Base-by-base conservation (phyloP, 768 basidiomycete genomes). In the Neoboletus subvelutipes region DNA sequence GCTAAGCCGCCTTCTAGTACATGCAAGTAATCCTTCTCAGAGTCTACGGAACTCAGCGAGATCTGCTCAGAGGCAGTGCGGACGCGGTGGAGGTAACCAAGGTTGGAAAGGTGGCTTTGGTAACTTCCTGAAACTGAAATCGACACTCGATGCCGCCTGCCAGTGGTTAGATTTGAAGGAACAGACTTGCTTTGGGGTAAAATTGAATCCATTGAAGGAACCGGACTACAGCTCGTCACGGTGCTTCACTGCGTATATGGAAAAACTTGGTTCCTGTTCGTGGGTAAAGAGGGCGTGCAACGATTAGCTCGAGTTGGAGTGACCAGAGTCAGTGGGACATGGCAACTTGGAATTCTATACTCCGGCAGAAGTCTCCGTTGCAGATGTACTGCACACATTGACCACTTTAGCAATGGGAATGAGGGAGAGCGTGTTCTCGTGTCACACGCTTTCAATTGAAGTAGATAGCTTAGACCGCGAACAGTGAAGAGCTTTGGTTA, bases 61-160 rank as follows among this genome's bases (percentile, higher is more conserved):
- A 63, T 58, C 34, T 65, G 68, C 20, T 63, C 67, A 13, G 68
- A 70, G 45, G 62, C 45, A n/a, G 61, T 68, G 47, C 59, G 67
- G 34, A 61, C 67, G 61, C 80, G 80, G 54, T 80, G 76, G 34
- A 75, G 69, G 17, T 78, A 75, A 22, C 76, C 76, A 12, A 73
- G 67, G 20, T 68, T 69, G 17, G 79, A 81, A 34, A 80, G 70
- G 63, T 79, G 75, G 49, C 76, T 78, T 53, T 80, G 79, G 56
- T 80, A 73, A 57, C 76, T 79, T 45, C 76, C 75, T 29, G 73
- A 77, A 26, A 67, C 71, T 13, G 70, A 67, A n/a, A 70, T 63
- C 20, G 67, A 68, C 8, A 65, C 59, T 39, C 48, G 60, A 50
- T 64, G 55, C 20, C 60, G 56, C 45, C 61, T 63, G 45, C 59